Base-by-base conservation (phyloP, 2,329 filamentous ascomycete species). In the Colletotrichum gigasporum region DNA sequence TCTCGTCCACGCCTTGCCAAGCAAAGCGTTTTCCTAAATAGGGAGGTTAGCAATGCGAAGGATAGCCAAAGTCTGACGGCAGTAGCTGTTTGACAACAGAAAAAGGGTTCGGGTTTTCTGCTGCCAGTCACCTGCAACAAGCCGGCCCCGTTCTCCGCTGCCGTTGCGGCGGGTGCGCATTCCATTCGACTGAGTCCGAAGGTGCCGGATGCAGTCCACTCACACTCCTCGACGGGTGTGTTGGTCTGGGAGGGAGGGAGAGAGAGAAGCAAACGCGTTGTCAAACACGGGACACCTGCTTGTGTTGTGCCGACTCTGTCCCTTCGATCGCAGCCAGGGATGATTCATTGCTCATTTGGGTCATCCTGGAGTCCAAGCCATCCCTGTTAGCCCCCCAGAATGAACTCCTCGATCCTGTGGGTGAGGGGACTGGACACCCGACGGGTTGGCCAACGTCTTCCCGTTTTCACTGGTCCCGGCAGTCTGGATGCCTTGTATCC, bases 381-480 rank as follows among this genome's bases (percentile, higher is more conserved):
- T 28, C 26, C 51, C 26, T 30, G 14, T 16, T 32, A 16, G 22
- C 22, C 35, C 37, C 24, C n/a, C n/a, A n/a, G 47, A 26, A n/a
- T 50, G 28, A 14, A 39, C 39, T 16, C 26, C 26, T 42, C 34
- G 37, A 12, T 35, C 30, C 18, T 41, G 35, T 30, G 47, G 30
- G 28, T 14, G 18, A n/a, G 26, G 30, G 30, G 20, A 45, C 12
- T 56, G 41, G 10, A 34, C 26, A 35, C 30, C 22, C 18, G 20
- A 34, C 20, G 41, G 20, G 18, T 26, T 20, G 24, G 28, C 18
- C 18, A 12, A 22, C 18, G n/a, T 39, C 18, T 14, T 37, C 24
- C 26, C 41, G 50, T 20, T 20, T 42, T 54, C 16, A 62, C 41
- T 47, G 53, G 41, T 35, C 32, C 56, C 62, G 57, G 50, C 34